Evolutionary conservation across 257 asterid genomes (phyloP).

Genomic region (Apocynum venetum): DNA sequence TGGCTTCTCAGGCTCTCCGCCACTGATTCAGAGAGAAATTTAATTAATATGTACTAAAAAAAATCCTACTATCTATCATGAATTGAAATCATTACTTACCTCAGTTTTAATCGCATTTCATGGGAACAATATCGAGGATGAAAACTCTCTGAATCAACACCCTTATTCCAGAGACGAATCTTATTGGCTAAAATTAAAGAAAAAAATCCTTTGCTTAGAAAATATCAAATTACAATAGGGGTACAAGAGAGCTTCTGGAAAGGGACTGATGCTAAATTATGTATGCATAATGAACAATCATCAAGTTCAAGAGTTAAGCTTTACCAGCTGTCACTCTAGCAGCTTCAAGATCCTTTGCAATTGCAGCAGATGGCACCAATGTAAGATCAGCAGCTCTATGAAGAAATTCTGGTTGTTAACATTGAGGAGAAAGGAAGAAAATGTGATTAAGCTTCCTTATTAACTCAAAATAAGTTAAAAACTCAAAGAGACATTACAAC

Average conservation of each 20-base stretch:
- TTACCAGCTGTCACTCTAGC: slow-evolving; percentile 83
- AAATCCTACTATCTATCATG: neutral
- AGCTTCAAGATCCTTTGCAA: slow-evolving; percentile 80
- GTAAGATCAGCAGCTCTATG: slow-evolving; percentile 97
- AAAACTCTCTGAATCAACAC: slow-evolving; percentile 93
- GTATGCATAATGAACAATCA: neutral
- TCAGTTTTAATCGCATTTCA: slow-evolving; percentile 72
- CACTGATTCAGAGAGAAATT: slow-evolving; percentile 34
- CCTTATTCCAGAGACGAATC: slow-evolving; percentile 95
- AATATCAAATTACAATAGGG: neutral
- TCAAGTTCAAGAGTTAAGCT: slow-evolving; percentile 2
- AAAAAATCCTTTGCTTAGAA: neutral
- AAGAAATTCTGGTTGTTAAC: slow-evolving; percentile 60
- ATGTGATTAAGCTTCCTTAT: neutral
- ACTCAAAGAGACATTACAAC: neutral
- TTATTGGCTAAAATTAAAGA: slow-evolving; percentile 47
- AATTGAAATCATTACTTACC: slow-evolving; percentile 33
- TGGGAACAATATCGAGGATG: slow-evolving; percentile 61
- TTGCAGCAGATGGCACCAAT: slow-evolving; percentile 90
- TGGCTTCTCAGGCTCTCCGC: slow-evolving; percentile 85
- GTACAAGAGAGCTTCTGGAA: neutral
- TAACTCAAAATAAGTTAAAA: neutral
- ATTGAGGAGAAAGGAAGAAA: neutral
- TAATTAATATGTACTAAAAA: slow-evolving; percentile 16
- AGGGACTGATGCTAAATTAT: slow-evolving; percentile 6